Evolutionary conservation across 768 basidiomycete species (phyloP).

Genomic region (Leccinum variicolor): DNA sequence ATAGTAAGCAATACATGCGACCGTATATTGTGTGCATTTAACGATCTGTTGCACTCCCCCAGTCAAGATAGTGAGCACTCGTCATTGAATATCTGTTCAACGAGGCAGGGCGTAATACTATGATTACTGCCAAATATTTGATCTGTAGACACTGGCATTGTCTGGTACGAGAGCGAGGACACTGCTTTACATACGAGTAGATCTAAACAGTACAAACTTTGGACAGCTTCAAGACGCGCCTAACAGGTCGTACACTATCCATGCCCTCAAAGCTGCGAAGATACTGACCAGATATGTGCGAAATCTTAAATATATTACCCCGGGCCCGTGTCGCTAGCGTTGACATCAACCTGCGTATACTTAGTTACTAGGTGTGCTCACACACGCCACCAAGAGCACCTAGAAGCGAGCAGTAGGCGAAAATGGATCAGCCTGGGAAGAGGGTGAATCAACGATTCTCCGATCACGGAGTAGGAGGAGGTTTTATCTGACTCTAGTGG

Average conservation of each 20-base stretch:
- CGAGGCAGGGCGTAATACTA: neutral
- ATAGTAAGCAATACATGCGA: neutral
- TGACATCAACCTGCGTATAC: neutral
- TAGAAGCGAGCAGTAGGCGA: neutral
- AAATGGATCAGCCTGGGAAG: neutral
- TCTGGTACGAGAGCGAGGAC: neutral
- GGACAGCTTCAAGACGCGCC: neutral
- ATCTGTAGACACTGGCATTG: neutral
- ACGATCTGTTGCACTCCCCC: neutral
- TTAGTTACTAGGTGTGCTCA: neutral
- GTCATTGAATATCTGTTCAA: neutral
- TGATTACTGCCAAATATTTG: too few species aligned
- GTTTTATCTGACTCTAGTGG: neutral
- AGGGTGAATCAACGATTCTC: neutral
- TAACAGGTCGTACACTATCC: neutral
- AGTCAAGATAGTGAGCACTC: neutral
- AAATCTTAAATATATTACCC: neutral
- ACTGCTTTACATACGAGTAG: too few species aligned
- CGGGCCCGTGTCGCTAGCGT: neutral
- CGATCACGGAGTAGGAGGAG: neutral
- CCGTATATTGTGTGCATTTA: neutral
- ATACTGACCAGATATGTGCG: neutral
- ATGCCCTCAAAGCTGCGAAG: neutral
- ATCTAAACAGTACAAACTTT: neutral
- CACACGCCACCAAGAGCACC: neutral